Percentiles rank a stretch among this genome's conserved stretches.
phyloP scores from a whole-genome alignment of 1,139 yeast genomes.

The Debaryomycetaceae sp. region DNA sequence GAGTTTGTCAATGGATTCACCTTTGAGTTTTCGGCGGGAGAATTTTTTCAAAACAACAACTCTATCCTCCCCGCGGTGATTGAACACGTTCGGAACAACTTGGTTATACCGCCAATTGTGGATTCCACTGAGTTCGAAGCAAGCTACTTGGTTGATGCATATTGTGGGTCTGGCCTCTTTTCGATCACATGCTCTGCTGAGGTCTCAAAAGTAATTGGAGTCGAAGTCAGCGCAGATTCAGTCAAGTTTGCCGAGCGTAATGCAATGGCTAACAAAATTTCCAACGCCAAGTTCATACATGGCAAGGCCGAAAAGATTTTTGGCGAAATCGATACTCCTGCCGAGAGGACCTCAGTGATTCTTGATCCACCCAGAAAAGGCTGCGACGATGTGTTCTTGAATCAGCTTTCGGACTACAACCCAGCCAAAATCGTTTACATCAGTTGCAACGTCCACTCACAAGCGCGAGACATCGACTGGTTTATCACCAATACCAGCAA shows the following conservation, averaged over 20 bases:
- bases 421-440: slow-evolving; percentile 89
- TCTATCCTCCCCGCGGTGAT: slow-evolving; percentile 83
- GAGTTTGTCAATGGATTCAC: slow-evolving; percentile 72
- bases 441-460: slow-evolving; percentile 96
- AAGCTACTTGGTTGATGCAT: slow-evolving; percentile 83
- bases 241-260: slow-evolving; percentile 82
- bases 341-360: slow-evolving; percentile 76
- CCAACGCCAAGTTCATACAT: slow-evolving; percentile 76
- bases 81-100: slow-evolving; percentile 68
- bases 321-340: slow-evolving; percentile 67
- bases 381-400: slow-evolving; percentile 81
- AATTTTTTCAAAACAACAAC: slow-evolving; percentile 93
- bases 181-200: slow-evolving; percentile 80
- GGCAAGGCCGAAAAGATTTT: slow-evolving; percentile 93
- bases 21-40: slow-evolving; percentile 89
- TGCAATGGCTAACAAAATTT: slow-evolving; percentile 68
- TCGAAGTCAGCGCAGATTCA: slow-evolving; percentile 89
- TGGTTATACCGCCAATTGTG: slow-evolving; percentile 49
- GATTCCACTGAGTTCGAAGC: slow-evolving; percentile 33
- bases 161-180: slow-evolving; percentile 95
- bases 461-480: slow-evolving; percentile 89
- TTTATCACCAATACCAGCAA: slow-evolving; percentile 64
- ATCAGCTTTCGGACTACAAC: slow-evolving; percentile 74
- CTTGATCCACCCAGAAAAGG: slow-evolving; percentile 98
- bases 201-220: slow-evolving; percentile 84